Evolutionary conservation across 2,329 filamentous ascomycete genomes (phyloP).

Genomic region (Thielaviopsis punctulata): DNA sequence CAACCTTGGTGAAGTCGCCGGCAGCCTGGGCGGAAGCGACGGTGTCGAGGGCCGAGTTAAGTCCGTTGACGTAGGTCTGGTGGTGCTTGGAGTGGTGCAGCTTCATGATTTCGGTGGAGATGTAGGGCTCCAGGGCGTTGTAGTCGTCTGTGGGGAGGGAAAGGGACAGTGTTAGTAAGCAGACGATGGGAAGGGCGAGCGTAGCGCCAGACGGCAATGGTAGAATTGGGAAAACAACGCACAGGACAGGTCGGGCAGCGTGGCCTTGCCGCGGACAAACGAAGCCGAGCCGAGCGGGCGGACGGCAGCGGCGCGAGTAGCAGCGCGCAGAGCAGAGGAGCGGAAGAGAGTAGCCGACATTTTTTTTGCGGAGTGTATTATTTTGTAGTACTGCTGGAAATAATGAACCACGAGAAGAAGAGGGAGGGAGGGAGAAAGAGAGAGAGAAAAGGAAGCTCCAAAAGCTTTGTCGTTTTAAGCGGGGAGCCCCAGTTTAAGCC

Average conservation of each 20-base stretch:
- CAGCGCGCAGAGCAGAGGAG: slow-evolving; percentile 49
- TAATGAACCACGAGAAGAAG: neutral
- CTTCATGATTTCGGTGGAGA: slow-evolving; percentile 91
- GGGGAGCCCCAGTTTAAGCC: neutral
- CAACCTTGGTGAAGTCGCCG: slow-evolving; percentile 37
- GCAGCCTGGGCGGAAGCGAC: slow-evolving; percentile 45
- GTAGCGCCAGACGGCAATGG: neutral
- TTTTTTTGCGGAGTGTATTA: no score
- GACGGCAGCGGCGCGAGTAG: slow-evolving; percentile 47
- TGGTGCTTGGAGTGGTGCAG: slow-evolving; percentile 91
- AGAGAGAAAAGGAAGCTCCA: neutral
- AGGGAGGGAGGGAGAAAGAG: neutral
- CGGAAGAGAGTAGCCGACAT: slow-evolving; percentile 63
- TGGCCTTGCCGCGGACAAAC: slow-evolving; percentile 76
- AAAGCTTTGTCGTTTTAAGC: neutral
- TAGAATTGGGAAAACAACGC: slow-evolving; percentile 14
- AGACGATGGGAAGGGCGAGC: neutral
- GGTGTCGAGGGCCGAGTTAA: slow-evolving; percentile 65
- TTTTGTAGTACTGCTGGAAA: slow-evolving; percentile 23
- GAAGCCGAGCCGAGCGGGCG: slow-evolving; percentile 53
- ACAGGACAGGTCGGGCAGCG: slow-evolving; percentile 71
- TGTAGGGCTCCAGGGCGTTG: slow-evolving; percentile 68
- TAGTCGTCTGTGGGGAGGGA: slow-evolving; percentile 60
- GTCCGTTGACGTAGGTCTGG: slow-evolving; percentile 80
- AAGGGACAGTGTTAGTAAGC: neutral